Base-by-base conservation (phyloP, 257 asterid species). In the Penstemon davidsonii region DNA sequence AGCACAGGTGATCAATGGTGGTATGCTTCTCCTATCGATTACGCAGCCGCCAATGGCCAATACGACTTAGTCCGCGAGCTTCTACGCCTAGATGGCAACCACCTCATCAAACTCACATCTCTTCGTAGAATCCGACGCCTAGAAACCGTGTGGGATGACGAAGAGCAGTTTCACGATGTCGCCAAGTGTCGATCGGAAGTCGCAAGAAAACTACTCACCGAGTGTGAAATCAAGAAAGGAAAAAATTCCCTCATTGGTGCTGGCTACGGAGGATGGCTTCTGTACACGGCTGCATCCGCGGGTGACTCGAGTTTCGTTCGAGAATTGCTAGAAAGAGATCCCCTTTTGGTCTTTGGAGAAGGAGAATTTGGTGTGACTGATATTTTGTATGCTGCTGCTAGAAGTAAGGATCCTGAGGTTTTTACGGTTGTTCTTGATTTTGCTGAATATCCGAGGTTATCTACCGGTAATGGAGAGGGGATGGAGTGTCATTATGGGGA, bases 1-100 rank as follows among this genome's bases (percentile, higher is more conserved):
- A 90, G 97, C 89, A 88, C 99, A 54, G 97, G 99, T 38, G 97
- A 93, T n/a, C 99, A 90, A n/a, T 93, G 99, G 99, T 93, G 99
- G 99, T 93, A 87, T 68, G 99, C 97, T 12, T 88, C 97, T 51
- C 99, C 99, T 33, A 87, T 93, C 49, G 99, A 93, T 41, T 93
- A 87, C 84, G 99, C 99, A 1, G 97, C 96, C 7, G 99, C 99
- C 45, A 93, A 90, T 70, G 99, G 99, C 15, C 96, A 90, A 82
- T 90, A 82, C 76, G 99, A 93, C 41, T 43, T 90, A 51, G 96
- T 90, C 59, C 78, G 94, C 5, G 92, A 93, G 72, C 96, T 93
- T 62, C 96, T 93, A 76, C 96, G 94, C 54, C 83, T 93, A 44
- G 99, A 93, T 54, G 96, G 88, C 60, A 91, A 93, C 80, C 96